Evolutionary conservation across 108 stramenopile species (phyloP), one percentile per base, ranked within the genome.

Genomic region (Cyclotella baltica): DNA sequence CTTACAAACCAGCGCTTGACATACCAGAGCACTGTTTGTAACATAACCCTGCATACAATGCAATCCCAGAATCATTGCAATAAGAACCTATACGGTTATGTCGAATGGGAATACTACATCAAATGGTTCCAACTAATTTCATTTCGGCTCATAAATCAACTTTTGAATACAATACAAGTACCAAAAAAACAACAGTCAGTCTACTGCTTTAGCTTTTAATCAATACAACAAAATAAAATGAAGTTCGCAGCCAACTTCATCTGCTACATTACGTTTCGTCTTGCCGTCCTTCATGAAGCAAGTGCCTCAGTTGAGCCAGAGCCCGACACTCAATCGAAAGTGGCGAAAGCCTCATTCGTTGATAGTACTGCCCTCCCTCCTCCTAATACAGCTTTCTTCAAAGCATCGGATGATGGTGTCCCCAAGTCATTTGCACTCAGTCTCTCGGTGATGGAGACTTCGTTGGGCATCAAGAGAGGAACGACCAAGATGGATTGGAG

Each of bases 171-270:
- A n/a, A n/a, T n/a, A n/a, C n/a, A n/a, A n/a, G n/a, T n/a, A n/a
- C n/a, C n/a, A n/a, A n/a, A n/a, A n/a, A n/a, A n/a, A n/a, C n/a
- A n/a, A n/a, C n/a, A n/a, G n/a, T n/a, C n/a, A n/a, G n/a, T n/a
- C n/a, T n/a, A n/a, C n/a, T n/a, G n/a, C n/a, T n/a, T n/a, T n/a
- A n/a, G n/a, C n/a, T n/a, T n/a, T n/a, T n/a, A n/a, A n/a, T n/a
- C n/a, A n/a, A n/a, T n/a, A n/a, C n/a, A n/a, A n/a, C n/a, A n/a
- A n/a, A n/a, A n/a, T n/a, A 48, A 48, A 11, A 61, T 61, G 59
- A 61, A 61, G 31, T 33, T 61, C 13, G 16, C 59, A 52, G n/a
- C 51, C 59, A 33, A 61, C 59, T 34, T 61, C 59, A 61, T 61
- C 59, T 16, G 31, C 30, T 61, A 34, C 13, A 19, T 61, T 15